Conservation (phyloP, 2,329 filamentous ascomycete species). For the Exophiala dermatitidis region DNA sequence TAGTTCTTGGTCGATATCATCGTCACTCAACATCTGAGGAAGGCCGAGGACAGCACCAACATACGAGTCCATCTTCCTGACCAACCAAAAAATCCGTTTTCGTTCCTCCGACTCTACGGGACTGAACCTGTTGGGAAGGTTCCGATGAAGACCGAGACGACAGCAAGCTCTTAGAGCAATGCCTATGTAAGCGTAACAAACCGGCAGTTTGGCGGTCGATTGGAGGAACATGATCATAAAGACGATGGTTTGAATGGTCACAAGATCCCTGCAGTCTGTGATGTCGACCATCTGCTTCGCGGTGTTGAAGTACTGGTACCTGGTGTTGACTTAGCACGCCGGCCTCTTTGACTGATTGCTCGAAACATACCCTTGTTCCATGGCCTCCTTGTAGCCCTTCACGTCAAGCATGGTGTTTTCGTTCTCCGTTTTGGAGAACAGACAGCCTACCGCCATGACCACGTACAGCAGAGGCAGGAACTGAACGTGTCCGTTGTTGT, state of each 20-base stretch:
- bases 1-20: slow-evolving; percentile 46
- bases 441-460: slow-evolving; percentile 63
- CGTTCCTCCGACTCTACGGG: slow-evolving; percentile 66
- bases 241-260: slow-evolving; percentile 65
- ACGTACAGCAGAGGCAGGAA: slow-evolving; percentile 66
- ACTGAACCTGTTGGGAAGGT: slow-evolving; percentile 60
- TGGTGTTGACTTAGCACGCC: slow-evolving; percentile 32
- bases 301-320: slow-evolving; percentile 66
- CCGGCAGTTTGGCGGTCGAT: slow-evolving; percentile 68
- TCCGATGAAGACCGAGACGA: slow-evolving; percentile 69
- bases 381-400: slow-evolving; percentile 44
- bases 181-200: slow-evolving; percentile 73
- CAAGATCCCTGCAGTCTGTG: slow-evolving; percentile 62
- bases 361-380: slow-evolving; percentile 48
- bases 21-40: slow-evolving; percentile 43
- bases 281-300: slow-evolving; percentile 58
- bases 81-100: slow-evolving; percentile 54
- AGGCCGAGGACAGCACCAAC: slow-evolving; percentile 45
- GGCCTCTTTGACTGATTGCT: not conserved
- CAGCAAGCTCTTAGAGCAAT: slow-evolving; percentile 70
- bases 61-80: slow-evolving; percentile 46
- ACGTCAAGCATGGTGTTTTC: slow-evolving; percentile 44
- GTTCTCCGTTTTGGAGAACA: slow-evolving; percentile 55
- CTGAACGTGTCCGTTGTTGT: slow-evolving; percentile 57
- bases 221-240: slow-evolving; percentile 79